Conservation (phyloP, 73 alveolate genomes). For the Paramecium sexaurelia region DNA sequence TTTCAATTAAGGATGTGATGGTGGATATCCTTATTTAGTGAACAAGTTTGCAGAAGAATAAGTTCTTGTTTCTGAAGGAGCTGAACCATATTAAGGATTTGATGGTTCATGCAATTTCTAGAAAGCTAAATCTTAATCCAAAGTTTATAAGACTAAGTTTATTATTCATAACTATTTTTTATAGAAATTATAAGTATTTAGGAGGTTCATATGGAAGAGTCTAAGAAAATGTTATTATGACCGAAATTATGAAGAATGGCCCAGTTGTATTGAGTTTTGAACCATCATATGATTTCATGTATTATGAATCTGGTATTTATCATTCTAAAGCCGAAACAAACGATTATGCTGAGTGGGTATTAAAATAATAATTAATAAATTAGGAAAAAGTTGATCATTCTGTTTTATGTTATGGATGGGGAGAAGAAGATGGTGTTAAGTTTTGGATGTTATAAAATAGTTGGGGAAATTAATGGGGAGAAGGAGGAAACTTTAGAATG, state of each 20-base stretch:
- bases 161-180: not conserved
- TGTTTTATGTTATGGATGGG: constrained; percentile 70
- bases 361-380: not conserved
- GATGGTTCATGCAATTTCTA: constrained; percentile 59
- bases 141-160: constrained; percentile 36
- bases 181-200: constrained; percentile 61
- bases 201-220: constrained; percentile 68
- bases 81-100: constrained; percentile 61
- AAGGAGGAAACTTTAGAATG: constrained; percentile 64
- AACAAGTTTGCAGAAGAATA: constrained; percentile 55
- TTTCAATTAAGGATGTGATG: constrained; percentile 68
- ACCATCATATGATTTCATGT: constrained; percentile 68
- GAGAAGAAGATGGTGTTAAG: constrained; percentile 63
- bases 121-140: constrained; percentile 36
- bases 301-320: constrained; percentile 66
- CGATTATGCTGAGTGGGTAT: constrained; percentile 60
- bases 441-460: constrained; percentile 66
- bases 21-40: constrained; percentile 68
- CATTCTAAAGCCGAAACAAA: constrained; percentile 54
- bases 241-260: constrained; percentile 58
- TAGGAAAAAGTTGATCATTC: constrained; percentile 70
- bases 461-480: constrained; percentile 72
- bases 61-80: constrained; percentile 52
- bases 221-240: constrained; percentile 56
- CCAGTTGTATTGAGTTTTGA: constrained; percentile 69